These are phyloP conservation scores for Yamadazyma paraphyllophila DNA, from an alignment of 805 yeast genomes.

Conservation along the genomic window DNA sequence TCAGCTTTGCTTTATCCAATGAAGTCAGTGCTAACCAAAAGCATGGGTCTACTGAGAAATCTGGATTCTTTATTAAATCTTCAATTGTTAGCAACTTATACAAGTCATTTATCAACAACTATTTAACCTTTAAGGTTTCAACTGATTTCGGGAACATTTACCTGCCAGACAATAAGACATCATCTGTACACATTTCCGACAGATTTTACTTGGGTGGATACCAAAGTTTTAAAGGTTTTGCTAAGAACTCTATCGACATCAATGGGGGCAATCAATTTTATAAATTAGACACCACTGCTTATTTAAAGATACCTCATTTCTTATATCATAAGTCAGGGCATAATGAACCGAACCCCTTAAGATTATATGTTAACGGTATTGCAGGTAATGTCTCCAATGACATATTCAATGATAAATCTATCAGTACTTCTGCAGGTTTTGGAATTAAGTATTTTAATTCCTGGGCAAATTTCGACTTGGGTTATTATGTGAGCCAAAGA, in stretches of 20 bases:
- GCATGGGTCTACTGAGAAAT: slow-evolving; percentile 20
- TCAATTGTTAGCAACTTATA: slow-evolving; percentile 27
- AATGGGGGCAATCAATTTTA: slow-evolving; percentile 69
- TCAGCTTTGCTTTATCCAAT: slow-evolving; percentile 58
- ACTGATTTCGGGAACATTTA: slow-evolving; percentile 56
- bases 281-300: slow-evolving; percentile 57
- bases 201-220: slow-evolving; percentile 83
- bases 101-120: slow-evolving; percentile 43
- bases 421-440: slow-evolving; percentile 30
- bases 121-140: slow-evolving; percentile 49
- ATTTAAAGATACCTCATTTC: slow-evolving; percentile 54
- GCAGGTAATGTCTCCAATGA: slow-evolving; percentile 56
- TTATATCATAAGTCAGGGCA: slow-evolving; percentile 21
- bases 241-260: slow-evolving; percentile 65
- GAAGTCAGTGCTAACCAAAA: slow-evolving; percentile 44
- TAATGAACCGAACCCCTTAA: slow-evolving; percentile 31
- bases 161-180: slow-evolving; percentile 22
- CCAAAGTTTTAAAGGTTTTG: slow-evolving; percentile 68
- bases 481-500: slow-evolving; percentile 33
- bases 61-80: slow-evolving; percentile 33
- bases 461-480: slow-evolving; percentile 43
- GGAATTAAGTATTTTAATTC: slow-evolving; percentile 39
- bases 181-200: slow-evolving; percentile 62
- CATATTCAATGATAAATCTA: slow-evolving; percentile 20
- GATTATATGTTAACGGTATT: slow-evolving; percentile 60